Conservation (phyloP, 352 stramenopile genomes). For the Pythium oligandrum region DNA sequence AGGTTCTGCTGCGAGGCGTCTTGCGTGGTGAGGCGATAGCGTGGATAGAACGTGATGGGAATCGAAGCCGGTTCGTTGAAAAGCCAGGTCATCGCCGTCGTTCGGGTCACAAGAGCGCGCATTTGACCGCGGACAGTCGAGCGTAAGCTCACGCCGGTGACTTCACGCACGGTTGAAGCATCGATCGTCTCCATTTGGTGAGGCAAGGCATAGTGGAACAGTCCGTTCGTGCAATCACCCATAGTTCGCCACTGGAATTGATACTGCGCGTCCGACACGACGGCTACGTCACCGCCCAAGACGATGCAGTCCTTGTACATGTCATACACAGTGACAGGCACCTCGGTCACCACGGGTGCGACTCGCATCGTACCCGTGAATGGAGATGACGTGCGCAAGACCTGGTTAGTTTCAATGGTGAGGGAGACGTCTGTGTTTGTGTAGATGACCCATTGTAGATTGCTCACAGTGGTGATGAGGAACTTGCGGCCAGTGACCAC, state of each 20-base stretch:
- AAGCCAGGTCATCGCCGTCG: constrained; percentile 34
- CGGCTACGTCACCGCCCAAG: constrained; percentile 32
- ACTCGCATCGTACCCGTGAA: constrained; percentile 49
- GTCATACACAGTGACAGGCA: constrained; percentile 50
- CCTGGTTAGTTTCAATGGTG: constrained; percentile 37
- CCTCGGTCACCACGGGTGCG: constrained; percentile 28
- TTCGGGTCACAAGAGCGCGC: constrained; percentile 41
- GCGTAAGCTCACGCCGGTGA: constrained; percentile 32
- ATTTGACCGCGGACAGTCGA: constrained; percentile 54
- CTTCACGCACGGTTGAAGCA: constrained; percentile 25
- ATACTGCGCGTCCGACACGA: constrained; percentile 45
- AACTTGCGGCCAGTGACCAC: constrained; percentile 39
- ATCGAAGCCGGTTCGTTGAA: constrained; percentile 40
- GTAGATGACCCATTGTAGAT: constrained; percentile 61
- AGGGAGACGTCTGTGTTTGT: constrained; percentile 26
- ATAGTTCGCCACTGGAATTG: constrained; percentile 54
- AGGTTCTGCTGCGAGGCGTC: constrained; percentile 32
- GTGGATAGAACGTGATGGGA: constrained; percentile 57
- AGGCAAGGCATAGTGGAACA: constrained; percentile 59
- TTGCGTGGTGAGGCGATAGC: constrained; percentile 29
- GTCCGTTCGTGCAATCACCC: constrained; percentile 43
- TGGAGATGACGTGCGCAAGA: constrained; percentile 21
- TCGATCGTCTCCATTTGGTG: constrained; percentile 57
- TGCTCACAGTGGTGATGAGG: constrained; percentile 42
- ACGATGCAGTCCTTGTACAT: constrained; percentile 62